Percentiles rank a stretch among this genome's conserved stretches.
These are phyloP conservation scores for Dichomitus squalens DNA, from an alignment of 1,284 basidiomycete genomes.

Conservation along the genomic window DNA sequence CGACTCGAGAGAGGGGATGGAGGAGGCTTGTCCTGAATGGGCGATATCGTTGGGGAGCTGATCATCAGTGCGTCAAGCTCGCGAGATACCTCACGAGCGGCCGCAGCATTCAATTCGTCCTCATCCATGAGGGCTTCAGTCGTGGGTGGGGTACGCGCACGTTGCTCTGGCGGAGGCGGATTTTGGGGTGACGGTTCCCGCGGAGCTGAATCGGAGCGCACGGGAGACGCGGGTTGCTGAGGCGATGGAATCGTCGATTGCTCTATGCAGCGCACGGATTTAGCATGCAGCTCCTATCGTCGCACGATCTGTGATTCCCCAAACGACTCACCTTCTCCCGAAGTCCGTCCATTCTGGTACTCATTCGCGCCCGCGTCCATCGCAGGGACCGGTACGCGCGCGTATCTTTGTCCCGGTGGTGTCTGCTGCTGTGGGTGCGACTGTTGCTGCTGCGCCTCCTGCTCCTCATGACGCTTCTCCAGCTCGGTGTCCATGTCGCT, in stretches of 20 bases:
- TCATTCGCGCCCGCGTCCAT: neutral
- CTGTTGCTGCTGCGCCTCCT: neutral
- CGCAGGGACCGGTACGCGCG: constrained; percentile 10
- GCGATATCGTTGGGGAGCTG: constrained; percentile 38
- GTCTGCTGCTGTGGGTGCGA: neutral
- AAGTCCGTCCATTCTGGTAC: neutral
- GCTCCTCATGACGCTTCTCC: constrained; percentile 17
- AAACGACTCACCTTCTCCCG: constrained; percentile 9
- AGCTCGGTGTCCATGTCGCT: constrained; percentile 24
- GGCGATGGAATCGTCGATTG: neutral
- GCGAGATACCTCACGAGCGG: constrained; percentile 64
- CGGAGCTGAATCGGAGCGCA: neutral
- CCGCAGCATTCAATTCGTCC: constrained; percentile 57
- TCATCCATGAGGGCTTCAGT: constrained; percentile 33
- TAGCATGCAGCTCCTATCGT: neutral
- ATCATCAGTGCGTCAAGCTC: constrained; percentile 62
- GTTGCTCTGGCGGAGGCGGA: constrained; percentile 2
- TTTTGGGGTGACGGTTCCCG: neutral
- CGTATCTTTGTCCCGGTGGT: neutral
- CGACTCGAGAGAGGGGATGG: constrained; percentile 12
- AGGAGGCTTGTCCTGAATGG: constrained; percentile 16
- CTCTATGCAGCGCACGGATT: neutral
- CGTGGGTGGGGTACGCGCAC: constrained; percentile 10
- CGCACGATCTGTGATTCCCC: too few species aligned
- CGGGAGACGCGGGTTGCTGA: constrained; percentile 13